Conservation (phyloP, 73 alveolate species). For the Stentor roeselii region DNA sequence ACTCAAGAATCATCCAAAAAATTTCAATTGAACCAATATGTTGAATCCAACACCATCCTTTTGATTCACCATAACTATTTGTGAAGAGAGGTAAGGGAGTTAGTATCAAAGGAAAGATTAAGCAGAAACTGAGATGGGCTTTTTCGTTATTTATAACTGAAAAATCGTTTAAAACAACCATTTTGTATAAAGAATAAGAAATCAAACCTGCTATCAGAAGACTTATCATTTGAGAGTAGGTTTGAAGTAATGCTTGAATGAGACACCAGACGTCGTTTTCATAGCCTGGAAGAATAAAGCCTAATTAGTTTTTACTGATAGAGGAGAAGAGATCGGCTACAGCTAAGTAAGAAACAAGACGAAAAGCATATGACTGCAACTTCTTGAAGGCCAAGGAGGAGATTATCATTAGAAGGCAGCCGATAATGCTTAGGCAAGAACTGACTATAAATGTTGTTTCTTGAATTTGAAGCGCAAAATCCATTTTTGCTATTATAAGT, state of each 20-base stretch:
- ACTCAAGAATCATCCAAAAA: not conserved
- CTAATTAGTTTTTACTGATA: not conserved
- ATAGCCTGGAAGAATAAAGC: not conserved
- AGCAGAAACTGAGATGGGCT: not conserved
- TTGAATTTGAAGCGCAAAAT: too few species aligned
- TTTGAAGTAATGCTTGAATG: not conserved
- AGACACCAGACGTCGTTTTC: not conserved
- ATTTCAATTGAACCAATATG: not conserved
- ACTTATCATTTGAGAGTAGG: not conserved
- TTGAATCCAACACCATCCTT: constrained; percentile 14
- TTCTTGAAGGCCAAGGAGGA: not conserved
- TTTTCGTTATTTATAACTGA: not conserved
- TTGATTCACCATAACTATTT: not conserved
- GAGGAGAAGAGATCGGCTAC: constrained; percentile 2
- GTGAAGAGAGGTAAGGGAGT: not conserved
- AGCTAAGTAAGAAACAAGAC: not conserved
- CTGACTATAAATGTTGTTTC: not conserved
- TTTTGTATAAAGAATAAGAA: not conserved
- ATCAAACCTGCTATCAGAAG: not conserved
- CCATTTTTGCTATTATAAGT: too few species aligned
- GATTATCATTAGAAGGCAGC: not conserved
- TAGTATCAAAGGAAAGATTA: not conserved
- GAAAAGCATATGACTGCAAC: not conserved
- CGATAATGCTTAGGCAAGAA: not conserved
- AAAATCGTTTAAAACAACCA: not conserved